Conservation (phyloP, 768 basidiomycete genomes). For the Fomitopsis serialis region DNA sequence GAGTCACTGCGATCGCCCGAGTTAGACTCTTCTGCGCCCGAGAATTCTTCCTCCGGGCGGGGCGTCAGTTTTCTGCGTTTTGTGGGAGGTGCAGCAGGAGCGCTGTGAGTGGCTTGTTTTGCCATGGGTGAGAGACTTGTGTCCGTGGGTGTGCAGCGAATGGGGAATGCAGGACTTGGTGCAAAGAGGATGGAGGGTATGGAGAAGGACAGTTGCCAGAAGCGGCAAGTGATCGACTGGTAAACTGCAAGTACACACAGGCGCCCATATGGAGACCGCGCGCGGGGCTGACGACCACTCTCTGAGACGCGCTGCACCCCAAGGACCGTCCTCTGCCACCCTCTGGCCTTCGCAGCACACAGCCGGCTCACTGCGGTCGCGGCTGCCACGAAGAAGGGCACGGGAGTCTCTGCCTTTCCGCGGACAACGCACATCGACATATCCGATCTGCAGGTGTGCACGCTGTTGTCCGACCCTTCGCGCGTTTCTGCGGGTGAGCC, state of each 20-base stretch:
- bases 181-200: background rate
- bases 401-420: no score
- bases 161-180: no score
- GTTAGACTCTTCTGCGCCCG: slow-evolving; percentile 20
- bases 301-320: background rate
- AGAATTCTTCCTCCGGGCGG: slow-evolving; percentile 11
- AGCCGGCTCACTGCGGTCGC: no score
- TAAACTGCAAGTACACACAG: background rate
- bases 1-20: slow-evolving; percentile 13
- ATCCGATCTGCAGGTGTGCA: no score
- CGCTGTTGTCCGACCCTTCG: background rate
- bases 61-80: slow-evolving; percentile 46
- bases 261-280: background rate
- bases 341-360: no score
- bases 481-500: background rate
- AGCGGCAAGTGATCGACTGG: background rate
- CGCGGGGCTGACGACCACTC: background rate
- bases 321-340: no score
- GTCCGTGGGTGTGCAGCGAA: background rate
- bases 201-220: background rate
- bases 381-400: no score
- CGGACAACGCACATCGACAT: no score
- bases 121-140: background rate
- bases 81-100: slow-evolving; percentile 38
- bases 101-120: no score